phyloP scores from a whole-genome alignment of 2,329 filamentous ascomycete species.

The Ascocoryne sarcoides region DNA sequence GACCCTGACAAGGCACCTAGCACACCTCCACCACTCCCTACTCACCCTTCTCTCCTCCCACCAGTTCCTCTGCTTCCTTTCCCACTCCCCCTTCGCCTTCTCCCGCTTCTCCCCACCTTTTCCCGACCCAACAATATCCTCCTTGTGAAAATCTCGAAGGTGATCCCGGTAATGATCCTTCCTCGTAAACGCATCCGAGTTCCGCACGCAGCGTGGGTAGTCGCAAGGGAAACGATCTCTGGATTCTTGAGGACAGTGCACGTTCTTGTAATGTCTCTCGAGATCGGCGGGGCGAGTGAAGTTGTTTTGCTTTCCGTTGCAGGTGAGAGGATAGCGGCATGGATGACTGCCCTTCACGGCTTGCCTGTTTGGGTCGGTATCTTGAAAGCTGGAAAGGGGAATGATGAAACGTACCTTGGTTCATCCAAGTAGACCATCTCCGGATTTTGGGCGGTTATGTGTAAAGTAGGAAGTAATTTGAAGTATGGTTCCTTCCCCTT shows the following conservation, averaged over 20 bases:
- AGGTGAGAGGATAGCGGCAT: conserved; percentile 18
- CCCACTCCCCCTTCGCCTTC: conserved; percentile 10
- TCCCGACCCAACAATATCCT: conserved; percentile 23
- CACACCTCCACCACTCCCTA: conserved; percentile 21
- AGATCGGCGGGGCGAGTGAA: conserved; percentile 30
- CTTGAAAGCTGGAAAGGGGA: neutral
- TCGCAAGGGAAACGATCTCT: conserved; percentile 25
- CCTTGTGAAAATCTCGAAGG: conserved; percentile 38
- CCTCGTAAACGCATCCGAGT: conserved; percentile 33
- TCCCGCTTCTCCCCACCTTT: conserved; percentile 12
- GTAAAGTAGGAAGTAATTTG: conserved; percentile 7
- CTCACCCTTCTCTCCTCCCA: conserved; percentile 15
- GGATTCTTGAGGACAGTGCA: conserved; percentile 21
- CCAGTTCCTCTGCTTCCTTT: conserved; percentile 15
- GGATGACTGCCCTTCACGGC: conserved; percentile 8
- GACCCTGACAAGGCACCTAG: conserved; percentile 19
- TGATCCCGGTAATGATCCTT: conserved; percentile 42
- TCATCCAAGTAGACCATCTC: conserved; percentile 14
- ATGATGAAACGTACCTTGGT: conserved; percentile 5
- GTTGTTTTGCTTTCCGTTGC: conserved; percentile 8
- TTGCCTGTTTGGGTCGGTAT: neutral
- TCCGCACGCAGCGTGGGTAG: conserved; percentile 24
- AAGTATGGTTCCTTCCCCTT: conserved; percentile 17
- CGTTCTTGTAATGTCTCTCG: conserved; percentile 29
- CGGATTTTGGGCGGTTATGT: conserved; percentile 6